phyloP scores from a whole-genome alignment of 768 basidiomycete genomes.

The Mrakia blollopis region DNA sequence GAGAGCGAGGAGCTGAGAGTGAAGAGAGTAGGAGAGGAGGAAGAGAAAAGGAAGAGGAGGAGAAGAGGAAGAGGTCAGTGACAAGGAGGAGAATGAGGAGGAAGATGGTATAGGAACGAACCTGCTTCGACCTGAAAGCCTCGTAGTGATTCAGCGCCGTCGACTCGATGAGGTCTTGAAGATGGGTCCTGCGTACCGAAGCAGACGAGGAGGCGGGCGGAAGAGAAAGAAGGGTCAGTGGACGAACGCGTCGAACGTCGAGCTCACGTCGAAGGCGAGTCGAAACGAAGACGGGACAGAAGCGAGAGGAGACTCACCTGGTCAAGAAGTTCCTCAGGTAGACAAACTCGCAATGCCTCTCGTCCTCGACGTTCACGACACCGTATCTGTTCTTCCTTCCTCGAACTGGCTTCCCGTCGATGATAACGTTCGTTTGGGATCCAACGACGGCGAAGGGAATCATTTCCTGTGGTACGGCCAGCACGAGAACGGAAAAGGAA shows the following conservation, averaged over 20 bases:
- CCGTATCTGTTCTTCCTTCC: conserved; percentile 98
- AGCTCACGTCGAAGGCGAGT: not conserved
- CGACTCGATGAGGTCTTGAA: conserved; percentile 98
- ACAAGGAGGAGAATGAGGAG: not conserved
- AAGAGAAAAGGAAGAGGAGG: too few relatives aligned
- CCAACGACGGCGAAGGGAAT: conserved; percentile 97
- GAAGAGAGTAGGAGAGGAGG: too few relatives aligned
- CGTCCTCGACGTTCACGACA: conserved; percentile 95
- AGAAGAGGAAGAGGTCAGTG: not conserved
- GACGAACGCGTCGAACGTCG: not conserved
- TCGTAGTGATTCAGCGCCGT: conserved; percentile 99
- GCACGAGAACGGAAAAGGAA: conserved; percentile 4
- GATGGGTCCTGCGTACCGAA: conserved; percentile 63
- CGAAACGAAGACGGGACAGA: not conserved
- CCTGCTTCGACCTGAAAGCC: conserved; percentile 97
- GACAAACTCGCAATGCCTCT: conserved; percentile 95
- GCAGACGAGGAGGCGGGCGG: not conserved
- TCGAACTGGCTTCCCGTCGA: conserved; percentile 90
- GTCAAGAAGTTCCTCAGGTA: conserved; percentile 96
- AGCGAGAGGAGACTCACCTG: conserved; percentile 50
- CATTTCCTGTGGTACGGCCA: conserved; percentile 63
- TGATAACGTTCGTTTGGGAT: conserved; percentile 91
- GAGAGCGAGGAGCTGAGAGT: conserved; percentile 26
- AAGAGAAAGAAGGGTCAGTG: not conserved
- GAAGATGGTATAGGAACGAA: conserved; percentile 13